A percentile compares a stretch with the other conserved stretches of the same genome.
These are phyloP conservation scores for Aspergillus unguis DNA, from an alignment of 2,329 filamentous ascomycete genomes.

Conservation along the genomic window DNA sequence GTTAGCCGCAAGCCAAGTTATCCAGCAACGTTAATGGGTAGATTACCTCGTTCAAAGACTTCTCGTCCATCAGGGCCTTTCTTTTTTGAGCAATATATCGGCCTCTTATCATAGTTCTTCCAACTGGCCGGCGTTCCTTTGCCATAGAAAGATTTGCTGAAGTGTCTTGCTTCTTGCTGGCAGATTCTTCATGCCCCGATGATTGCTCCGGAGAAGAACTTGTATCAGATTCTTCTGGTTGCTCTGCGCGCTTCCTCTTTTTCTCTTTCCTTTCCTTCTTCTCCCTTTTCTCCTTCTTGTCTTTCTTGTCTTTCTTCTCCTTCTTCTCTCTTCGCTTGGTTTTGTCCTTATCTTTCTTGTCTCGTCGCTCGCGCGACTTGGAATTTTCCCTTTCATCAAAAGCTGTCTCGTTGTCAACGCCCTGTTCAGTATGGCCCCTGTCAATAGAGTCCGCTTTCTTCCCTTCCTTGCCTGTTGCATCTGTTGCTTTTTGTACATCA, in stretches of 20 bases:
- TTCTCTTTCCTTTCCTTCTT: constrained; percentile 34
- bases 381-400: background rate
- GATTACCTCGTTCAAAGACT: constrained; percentile 79
- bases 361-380: constrained; percentile 7
- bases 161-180: constrained; percentile 41
- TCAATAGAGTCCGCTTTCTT: background rate
- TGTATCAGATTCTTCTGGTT: constrained; percentile 25
- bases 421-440: background rate
- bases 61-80: constrained; percentile 74
- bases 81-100: constrained; percentile 87
- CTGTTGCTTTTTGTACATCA: background rate
- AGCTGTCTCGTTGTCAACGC: background rate
- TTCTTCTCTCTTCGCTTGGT: constrained; percentile 11
- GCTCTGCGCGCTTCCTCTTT: constrained; percentile 36
- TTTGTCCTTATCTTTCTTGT: constrained; percentile 6
- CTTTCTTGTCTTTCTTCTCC: constrained; percentile 20
- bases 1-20: constrained; percentile 13
- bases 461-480: background rate
- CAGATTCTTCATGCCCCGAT: constrained; percentile 18
- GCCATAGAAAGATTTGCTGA: constrained; percentile 47
- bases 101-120: constrained; percentile 70
- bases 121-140: constrained; percentile 48
- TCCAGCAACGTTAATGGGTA: background rate
- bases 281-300: constrained; percentile 23
- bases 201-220: constrained; percentile 3